Conservation (phyloP, 2,329 filamentous ascomycete species). For the Phialophora chinensis region DNA sequence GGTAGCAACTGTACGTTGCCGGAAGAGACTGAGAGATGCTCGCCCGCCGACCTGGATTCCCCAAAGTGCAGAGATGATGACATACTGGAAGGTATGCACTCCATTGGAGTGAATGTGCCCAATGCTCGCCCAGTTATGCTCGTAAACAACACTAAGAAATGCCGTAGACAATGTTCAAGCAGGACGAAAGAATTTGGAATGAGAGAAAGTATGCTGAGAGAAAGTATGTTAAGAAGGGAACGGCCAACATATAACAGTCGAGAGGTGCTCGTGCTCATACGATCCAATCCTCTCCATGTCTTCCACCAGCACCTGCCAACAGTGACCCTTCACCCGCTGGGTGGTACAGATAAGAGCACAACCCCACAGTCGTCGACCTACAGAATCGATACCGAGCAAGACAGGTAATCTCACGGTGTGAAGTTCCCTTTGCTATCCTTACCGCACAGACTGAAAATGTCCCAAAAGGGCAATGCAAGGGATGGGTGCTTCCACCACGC, state of each 20-base stretch:
- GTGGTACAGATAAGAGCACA: constrained; percentile 10
- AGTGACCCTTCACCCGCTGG: constrained; percentile 24
- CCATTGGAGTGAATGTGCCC: constrained; percentile 29
- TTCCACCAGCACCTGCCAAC: constrained; percentile 15
- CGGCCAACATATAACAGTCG: constrained; percentile 24
- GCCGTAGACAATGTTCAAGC: constrained; percentile 19
- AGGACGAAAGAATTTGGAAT: constrained; percentile 32
- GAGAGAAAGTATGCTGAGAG: constrained; percentile 31
- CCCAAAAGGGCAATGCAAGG: constrained; percentile 31
- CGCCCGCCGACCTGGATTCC: constrained; percentile 6
- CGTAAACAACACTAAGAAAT: constrained; percentile 27
- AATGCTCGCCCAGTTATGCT: constrained; percentile 24
- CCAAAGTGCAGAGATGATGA: constrained; percentile 16
- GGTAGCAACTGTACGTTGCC: constrained; percentile 51
- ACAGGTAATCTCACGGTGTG: constrained; percentile 33
- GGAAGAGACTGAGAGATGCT: constrained; percentile 48
- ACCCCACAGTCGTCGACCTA: constrained; percentile 28
- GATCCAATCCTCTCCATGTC: constrained; percentile 22
- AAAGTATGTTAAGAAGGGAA: constrained; percentile 29
- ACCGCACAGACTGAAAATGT: constrained; percentile 29
- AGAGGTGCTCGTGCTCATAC: constrained; percentile 30
- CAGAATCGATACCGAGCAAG: constrained; percentile 33
- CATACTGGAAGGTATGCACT: constrained; percentile 27
- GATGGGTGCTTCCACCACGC: constrained; percentile 14
- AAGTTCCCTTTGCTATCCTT: constrained; percentile 31